Base-by-base conservation (phyloP, 495 filamentous ascomycete genomes). In the Aspergillus ellipticus region DNA sequence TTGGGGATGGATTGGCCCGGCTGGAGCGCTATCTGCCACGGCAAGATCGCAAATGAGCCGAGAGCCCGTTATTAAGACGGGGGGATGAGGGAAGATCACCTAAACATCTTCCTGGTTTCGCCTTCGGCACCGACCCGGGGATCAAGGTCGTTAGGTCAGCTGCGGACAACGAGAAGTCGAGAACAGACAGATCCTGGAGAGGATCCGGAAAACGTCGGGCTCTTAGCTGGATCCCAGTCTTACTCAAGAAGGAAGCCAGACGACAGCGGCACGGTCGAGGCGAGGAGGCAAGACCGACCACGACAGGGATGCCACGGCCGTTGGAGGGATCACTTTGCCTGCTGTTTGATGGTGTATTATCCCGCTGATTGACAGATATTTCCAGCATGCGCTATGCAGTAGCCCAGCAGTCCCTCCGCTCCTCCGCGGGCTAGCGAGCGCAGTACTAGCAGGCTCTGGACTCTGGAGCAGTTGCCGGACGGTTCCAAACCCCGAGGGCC, bases 291-390 rank as follows among this genome's bases (percentile, higher is more conserved):
- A 33, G n/a, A n/a, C 24, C 24, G 24, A 4, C 24, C 9, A 16
- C 42, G 33, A 24, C 31, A 39, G 53, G 45, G 46, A 33, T 42
- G n/a, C 21, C 16, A 46, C 16, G 24, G 48, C 47, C 54, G 54
- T 51, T 56, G 54, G 35, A 28, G 42, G 42, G 54, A 51, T 37
- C n/a, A n/a, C n/a, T n/a, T n/a, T n/a, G n/a, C n/a, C n/a, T n/a
- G n/a, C 49, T 45, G 47, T 56, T 47, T 45, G 41, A 24, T 47
- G 13, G 35, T 28, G 35, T 15, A 15, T 2, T 39, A n/a, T 15
- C 35, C 52, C 42, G 17, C 28, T 21, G 17, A 16, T 46, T 50
- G 54, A 43, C 42, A 28, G 35, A 33, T 56, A 37, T 43, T 42
- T 22, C 33, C 15, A 43, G 11, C 26, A 45, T 45, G n/a, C 7